Evolutionary conservation across 345 rosid species (phyloP), one percentile per base, ranked within the genome.

Genomic region (Bruguiera parviflora): DNA sequence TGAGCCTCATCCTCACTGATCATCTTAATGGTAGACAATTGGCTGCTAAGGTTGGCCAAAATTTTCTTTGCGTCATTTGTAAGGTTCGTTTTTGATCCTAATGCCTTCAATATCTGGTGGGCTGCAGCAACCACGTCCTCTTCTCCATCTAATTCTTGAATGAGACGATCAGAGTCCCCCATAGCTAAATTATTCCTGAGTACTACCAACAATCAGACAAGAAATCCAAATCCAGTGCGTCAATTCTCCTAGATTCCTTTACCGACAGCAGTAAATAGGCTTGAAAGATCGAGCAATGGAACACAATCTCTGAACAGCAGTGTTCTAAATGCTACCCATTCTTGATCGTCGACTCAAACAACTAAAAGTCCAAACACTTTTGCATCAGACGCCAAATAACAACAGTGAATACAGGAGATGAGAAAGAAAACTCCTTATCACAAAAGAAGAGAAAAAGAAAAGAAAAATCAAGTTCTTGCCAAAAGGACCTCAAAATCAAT

Each of bases 71-170:
- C 82, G 70, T 86, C 85, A 63, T 56, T 74, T 6, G 88, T 75
- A n/a, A 91, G 86, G 69, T 79, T 86, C 76, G 70, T 82, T 46
- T 84, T 85, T 22, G 92, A 89, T 58, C 83, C 80, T 59, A 93
- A 75, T 4, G 84, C 94, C 64, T 72, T 80, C 37, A 71, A 76
- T 67, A 91, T 79, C 65, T 80, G 84, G 51, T 85, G 73, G 1
- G 89, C 94, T 6, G 96, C 89, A 61, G 84, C 87, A 81, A 91
- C 83, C 76, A 93, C 64, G 46, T 83, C 79, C 5, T 79, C 92
- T 65, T 86, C 92, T 65, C 84, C 85, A 72, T 81, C 89, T 46
- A 67, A 37, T 49, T 75, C 78, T 6, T 77, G 60, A 53, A 33
- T 16, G 65, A 64, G 28, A 25, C 73, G 21, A 57, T 79, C 79